Conservation (phyloP, 768 basidiomycete genomes). For the Lactarius sanguifluus region DNA sequence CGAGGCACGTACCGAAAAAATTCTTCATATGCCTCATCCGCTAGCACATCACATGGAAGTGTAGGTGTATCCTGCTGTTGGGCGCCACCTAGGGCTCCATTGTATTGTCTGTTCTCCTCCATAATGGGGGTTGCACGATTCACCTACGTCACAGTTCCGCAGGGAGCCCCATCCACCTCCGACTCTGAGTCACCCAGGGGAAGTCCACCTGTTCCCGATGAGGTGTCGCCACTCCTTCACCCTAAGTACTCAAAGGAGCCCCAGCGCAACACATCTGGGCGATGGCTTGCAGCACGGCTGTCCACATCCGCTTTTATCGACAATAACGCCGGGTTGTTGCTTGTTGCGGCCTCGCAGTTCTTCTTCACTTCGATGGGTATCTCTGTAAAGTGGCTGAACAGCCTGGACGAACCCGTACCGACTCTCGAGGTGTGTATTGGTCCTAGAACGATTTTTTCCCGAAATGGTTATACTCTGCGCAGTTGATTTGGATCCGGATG, state of each 20-base stretch:
- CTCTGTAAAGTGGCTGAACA: neutral
- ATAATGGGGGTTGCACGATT: neutral
- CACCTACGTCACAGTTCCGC: neutral
- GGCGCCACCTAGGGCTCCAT: too few species aligned
- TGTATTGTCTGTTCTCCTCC: too few species aligned
- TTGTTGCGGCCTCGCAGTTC: neutral
- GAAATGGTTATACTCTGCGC: neutral
- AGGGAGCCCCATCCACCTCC: neutral
- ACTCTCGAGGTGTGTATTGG: neutral
- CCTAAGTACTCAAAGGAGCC: neutral
- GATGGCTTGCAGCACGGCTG: neutral
- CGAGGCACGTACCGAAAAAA: too few species aligned
- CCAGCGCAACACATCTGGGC: neutral
- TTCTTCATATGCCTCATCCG: too few species aligned
- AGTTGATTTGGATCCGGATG: constrained; percentile 2
- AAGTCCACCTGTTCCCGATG: neutral
- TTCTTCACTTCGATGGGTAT: neutral
- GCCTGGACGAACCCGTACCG: neutral
- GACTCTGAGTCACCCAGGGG: neutral
- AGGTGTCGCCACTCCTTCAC: neutral
- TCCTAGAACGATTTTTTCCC: neutral
- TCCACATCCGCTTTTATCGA: neutral
- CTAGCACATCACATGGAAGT: too few species aligned
- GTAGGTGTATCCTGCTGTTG: too few species aligned
- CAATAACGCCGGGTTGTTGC: neutral